A percentile compares a stretch with the other conserved stretches of the same genome.
Conservation (phyloP, 352 stramenopile species). For the Phytophthora agathidicida region DNA sequence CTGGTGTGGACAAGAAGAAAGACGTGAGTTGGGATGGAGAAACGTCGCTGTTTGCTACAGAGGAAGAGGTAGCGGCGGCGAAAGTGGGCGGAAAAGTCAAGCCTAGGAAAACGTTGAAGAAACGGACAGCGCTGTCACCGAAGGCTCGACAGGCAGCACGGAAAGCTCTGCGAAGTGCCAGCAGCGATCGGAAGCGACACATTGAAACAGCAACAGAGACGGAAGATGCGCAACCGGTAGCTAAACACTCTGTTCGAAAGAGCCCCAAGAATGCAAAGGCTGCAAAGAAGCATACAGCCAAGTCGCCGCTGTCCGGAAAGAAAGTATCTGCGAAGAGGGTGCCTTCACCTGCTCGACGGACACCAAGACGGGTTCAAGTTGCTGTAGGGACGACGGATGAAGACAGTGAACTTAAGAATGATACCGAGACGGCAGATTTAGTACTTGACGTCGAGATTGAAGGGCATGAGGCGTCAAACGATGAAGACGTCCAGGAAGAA, state of each 20-base stretch:
- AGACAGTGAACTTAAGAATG: slow-evolving; percentile 48
- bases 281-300: slow-evolving; percentile 13
- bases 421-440: slow-evolving; percentile 51
- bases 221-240: slow-evolving; percentile 6
- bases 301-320: slow-evolving; percentile 15
- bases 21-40: slow-evolving; percentile 59
- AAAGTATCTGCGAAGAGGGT: slow-evolving; percentile 13
- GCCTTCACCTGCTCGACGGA: slow-evolving; percentile 9
- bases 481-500: slow-evolving; percentile 10
- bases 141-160: slow-evolving; percentile 10
- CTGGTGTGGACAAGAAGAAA: slow-evolving; percentile 32
- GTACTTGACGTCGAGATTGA: slow-evolving; percentile 63
- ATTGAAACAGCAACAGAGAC: slow-evolving; percentile 2
- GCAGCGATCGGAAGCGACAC: slow-evolving; percentile 11
- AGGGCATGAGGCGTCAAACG: slow-evolving; percentile 22
- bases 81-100: slow-evolving; percentile 12
- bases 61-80: slow-evolving; percentile 10
- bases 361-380: slow-evolving; percentile 46
- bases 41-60: slow-evolving; percentile 42
- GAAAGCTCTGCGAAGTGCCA: slow-evolving; percentile 16
- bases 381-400: slow-evolving; percentile 56
- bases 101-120: slow-evolving; percentile 8
- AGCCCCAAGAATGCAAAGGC: slow-evolving; percentile 16
- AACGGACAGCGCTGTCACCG: slow-evolving; percentile 8
- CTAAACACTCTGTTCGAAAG: slow-evolving; percentile 12